A percentile compares a stretch with the other conserved stretches of the same genome.
Evolutionary conservation across 768 basidiomycete genomes (phyloP).

Genomic region (Sporobolomyces roseus): DNA sequence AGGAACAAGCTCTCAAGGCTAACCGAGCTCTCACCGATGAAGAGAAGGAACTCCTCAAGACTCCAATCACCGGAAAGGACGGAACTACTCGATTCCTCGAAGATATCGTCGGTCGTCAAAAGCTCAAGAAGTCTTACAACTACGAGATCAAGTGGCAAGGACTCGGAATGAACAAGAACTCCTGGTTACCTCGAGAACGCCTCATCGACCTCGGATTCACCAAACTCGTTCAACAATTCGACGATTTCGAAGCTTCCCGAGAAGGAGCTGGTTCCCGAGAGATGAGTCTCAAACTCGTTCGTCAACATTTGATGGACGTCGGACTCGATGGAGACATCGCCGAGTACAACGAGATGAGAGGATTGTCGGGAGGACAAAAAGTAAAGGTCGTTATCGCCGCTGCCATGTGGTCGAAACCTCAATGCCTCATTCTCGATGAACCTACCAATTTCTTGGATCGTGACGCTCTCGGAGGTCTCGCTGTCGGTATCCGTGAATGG

Average conservation of each 20-base stretch:
- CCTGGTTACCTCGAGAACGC: conserved; percentile 85
- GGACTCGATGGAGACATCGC: conserved; percentile 96
- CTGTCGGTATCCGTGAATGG: conserved; percentile 93
- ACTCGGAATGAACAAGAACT: conserved; percentile 57
- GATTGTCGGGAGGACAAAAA: conserved; percentile 93
- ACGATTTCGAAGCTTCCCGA: conserved; percentile 90
- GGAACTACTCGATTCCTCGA: conserved; percentile 78
- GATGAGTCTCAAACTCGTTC: conserved; percentile 70
- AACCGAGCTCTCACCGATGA: conserved; percentile 86
- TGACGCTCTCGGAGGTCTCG: conserved; percentile 88
- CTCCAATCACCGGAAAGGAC: conserved; percentile 84
- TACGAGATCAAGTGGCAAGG: conserved; percentile 65
- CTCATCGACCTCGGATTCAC: conserved; percentile 78
- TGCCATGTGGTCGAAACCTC: conserved; percentile 92
- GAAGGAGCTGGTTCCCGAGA: conserved; percentile 92
- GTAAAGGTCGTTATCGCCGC: conserved; percentile 69
- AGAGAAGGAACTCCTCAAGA: conserved; percentile 71
- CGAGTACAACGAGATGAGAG: conserved; percentile 93
- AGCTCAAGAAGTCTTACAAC: conserved; percentile 89
- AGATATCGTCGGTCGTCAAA: conserved; percentile 80
- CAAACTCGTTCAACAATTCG: conserved; percentile 88
- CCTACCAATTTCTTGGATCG: conserved; percentile 97
- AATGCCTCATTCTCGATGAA: conserved; percentile 54
- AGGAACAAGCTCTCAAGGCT: conserved; percentile 84
- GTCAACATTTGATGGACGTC: conserved; percentile 90